phyloP scores from a whole-genome alignment of 108 stramenopile species.

The Cyclotella baltica region DNA sequence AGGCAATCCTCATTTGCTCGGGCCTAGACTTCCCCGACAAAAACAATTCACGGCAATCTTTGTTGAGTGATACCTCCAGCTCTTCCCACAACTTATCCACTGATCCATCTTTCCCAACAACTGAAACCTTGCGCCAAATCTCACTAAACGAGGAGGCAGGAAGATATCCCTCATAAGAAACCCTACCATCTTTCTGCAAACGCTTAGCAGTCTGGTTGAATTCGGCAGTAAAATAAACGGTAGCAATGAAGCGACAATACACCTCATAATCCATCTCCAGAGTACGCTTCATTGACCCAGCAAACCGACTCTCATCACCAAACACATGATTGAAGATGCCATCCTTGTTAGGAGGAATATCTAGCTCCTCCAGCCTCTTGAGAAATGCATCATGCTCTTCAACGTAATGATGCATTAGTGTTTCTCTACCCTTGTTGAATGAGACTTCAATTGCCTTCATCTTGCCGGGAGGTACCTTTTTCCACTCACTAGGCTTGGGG shows the following conservation, averaged over 20 bases:
- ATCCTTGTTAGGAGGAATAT: neutral
- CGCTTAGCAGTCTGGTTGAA: constrained; percentile 11
- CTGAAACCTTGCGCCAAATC: constrained; percentile 11
- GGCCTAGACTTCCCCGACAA: neutral
- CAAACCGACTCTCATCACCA: constrained; percentile 25
- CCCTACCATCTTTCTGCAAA: constrained; percentile 9
- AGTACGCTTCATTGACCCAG: neutral
- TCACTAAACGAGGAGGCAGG: neutral
- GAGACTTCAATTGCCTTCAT: constrained; percentile 8
- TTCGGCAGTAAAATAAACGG: constrained; percentile 29
- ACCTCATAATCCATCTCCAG: neutral
- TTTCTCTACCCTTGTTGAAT: constrained; percentile 8
- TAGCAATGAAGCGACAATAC: constrained; percentile 12
- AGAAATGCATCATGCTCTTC: neutral
- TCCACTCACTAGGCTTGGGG: constrained; percentile 16
- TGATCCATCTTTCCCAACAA: constrained; percentile 23
- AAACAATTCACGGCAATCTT: constrained; percentile 20
- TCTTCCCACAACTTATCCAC: constrained; percentile 19
- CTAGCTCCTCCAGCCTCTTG: constrained; percentile 1
- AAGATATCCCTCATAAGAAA: constrained; percentile 22
- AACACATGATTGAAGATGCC: constrained; percentile 17
- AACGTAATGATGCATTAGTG: neutral
- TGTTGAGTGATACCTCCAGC: constrained; percentile 11
- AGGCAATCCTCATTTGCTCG: constrained; percentile 3
- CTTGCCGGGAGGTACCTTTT: constrained; percentile 4